Evolutionary conservation across 2,329 filamentous ascomycete genomes (phyloP).

Genomic region (Aphanocladium album): DNA sequence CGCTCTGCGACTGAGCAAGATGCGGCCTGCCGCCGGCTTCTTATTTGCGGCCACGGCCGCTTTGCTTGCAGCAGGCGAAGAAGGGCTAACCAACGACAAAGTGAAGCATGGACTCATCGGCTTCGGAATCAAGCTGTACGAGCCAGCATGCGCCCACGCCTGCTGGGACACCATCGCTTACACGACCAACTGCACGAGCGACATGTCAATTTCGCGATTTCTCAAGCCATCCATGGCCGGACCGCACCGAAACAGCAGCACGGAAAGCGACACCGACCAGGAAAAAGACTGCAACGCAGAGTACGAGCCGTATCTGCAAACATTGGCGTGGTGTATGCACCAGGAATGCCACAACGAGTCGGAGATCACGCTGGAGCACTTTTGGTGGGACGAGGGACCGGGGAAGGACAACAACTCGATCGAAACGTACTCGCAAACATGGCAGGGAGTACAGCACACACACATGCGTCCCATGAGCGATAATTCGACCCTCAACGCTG

Average conservation of each 20-base stretch:
- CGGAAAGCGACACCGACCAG: neutral
- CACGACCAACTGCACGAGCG: constrained; percentile 5
- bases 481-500: constrained; percentile 13
- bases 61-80: neutral
- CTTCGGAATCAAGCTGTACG: constrained; percentile 49
- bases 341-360: constrained; percentile 12
- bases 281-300: constrained; percentile 16
- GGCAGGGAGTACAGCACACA: neutral
- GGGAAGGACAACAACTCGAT: constrained; percentile 15
- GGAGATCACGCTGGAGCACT: constrained; percentile 16
- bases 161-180: constrained; percentile 37
- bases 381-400: constrained; percentile 17
- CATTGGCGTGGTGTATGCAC: constrained; percentile 20
- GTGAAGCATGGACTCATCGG: constrained; percentile 20
- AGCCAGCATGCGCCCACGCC: constrained; percentile 59
- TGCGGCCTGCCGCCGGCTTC: neutral
- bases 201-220: constrained; percentile 6
- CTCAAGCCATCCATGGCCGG: constrained; percentile 4
- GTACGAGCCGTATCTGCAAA: constrained; percentile 18
- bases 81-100: neutral
- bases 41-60: neutral
- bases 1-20: neutral
- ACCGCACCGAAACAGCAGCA: neutral
- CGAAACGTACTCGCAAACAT: constrained; percentile 12
- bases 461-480: neutral